Evolutionary conservation across 495 filamentous ascomycete species (phyloP).

Genomic region (Trichodelitschia bisporula): DNA sequence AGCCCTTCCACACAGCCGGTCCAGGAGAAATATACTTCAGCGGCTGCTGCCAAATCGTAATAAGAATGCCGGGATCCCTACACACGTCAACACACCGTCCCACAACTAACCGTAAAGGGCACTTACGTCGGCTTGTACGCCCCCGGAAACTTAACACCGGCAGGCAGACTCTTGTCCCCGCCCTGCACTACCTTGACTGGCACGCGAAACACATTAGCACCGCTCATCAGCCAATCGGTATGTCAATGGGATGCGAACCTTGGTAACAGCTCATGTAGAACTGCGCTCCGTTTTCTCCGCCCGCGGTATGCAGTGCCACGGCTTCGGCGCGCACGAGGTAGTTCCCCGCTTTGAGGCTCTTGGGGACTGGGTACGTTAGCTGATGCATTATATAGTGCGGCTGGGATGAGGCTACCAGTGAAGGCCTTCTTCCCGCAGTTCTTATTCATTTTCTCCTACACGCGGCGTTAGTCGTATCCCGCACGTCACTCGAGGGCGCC

Average conservation of each 20-base stretch:
- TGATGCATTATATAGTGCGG: not conserved
- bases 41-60: no score
- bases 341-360: slow-evolving; percentile 7
- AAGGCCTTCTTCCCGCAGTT: slow-evolving; percentile 11
- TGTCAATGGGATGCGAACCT: not conserved
- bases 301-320: slow-evolving; percentile 10
- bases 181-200: slow-evolving; percentile 6
- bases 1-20: no score
- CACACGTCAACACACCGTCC: slow-evolving; percentile 1
- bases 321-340: slow-evolving; percentile 11
- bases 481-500: no score
- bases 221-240: not conserved
- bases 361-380: slow-evolving; percentile 4
- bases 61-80: slow-evolving; percentile 8
- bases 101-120: not conserved
- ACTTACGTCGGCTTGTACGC: slow-evolving; percentile 8
- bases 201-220: slow-evolving; percentile 8
- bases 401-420: not conserved
- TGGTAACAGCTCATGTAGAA: slow-evolving; percentile 1
- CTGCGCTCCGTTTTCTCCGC: slow-evolving; percentile 3
- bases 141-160: slow-evolving; percentile 8
- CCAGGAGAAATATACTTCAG: no score
- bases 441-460: slow-evolving; percentile 10
- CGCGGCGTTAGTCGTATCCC: not conserved
- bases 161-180: slow-evolving; percentile 6